A percentile compares a stretch with the other conserved stretches of the same genome.
These are phyloP conservation scores for Aspergillus baeticus DNA, from an alignment of 495 filamentous ascomycete genomes.

Conservation along the genomic window DNA sequence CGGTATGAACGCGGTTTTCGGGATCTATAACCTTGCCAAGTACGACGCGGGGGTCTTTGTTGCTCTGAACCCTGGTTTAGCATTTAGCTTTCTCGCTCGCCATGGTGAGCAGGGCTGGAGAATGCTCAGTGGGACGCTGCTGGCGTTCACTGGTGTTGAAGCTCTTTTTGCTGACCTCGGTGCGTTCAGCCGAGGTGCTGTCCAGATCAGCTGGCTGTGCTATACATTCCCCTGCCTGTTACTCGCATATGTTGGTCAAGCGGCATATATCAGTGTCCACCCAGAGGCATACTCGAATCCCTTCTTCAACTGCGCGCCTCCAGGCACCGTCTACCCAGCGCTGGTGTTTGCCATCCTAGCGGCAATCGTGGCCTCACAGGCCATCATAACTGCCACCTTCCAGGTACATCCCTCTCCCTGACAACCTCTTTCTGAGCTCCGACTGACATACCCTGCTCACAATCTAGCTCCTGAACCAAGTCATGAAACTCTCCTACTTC, in stretches of 20 bases:
- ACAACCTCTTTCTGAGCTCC: not conserved
- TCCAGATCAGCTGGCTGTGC: slow-evolving; percentile 64
- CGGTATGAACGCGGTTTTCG: slow-evolving; percentile 61
- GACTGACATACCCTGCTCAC: not conserved
- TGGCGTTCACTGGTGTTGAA: slow-evolving; percentile 74
- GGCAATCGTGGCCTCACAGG: slow-evolving; percentile 73
- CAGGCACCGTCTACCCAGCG: slow-evolving; percentile 64
- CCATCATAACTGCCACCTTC: slow-evolving; percentile 74
- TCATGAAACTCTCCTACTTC: slow-evolving; percentile 74
- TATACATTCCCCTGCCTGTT: slow-evolving; percentile 67
- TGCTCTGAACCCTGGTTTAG: slow-evolving; percentile 68
- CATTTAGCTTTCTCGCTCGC: slow-evolving; percentile 59
- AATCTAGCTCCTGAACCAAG: slow-evolving; percentile 61
- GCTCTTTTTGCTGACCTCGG: slow-evolving; percentile 75
- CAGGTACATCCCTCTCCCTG: slow-evolving; percentile 26
- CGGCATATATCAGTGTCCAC: slow-evolving; percentile 63
- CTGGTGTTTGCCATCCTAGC: slow-evolving; percentile 66
- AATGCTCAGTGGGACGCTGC: slow-evolving; percentile 65
- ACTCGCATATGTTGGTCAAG: slow-evolving; percentile 71
- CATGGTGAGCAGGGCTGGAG: slow-evolving; percentile 63
- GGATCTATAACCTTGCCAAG: slow-evolving; percentile 67
- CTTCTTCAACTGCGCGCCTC: slow-evolving; percentile 66
- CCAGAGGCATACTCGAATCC: slow-evolving; percentile 66
- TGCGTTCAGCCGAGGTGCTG: slow-evolving; percentile 60
- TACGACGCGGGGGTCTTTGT: slow-evolving; percentile 65